These are phyloP conservation scores for Salix caprea DNA, from an alignment of 345 rosid genomes.

Conservation along the genomic window DNA sequence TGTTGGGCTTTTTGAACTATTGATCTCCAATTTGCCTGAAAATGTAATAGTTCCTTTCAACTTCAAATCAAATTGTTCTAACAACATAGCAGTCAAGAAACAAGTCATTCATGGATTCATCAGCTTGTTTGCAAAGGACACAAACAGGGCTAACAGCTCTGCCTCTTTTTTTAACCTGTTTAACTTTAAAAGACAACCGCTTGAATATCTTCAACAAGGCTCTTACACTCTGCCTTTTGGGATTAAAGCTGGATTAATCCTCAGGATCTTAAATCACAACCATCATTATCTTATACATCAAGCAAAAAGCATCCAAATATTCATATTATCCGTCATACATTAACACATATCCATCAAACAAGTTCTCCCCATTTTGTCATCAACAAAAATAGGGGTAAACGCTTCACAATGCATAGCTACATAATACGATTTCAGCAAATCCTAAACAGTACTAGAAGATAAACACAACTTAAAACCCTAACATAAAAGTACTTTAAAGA, in stretches of 20 bases:
- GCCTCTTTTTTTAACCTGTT: not conserved
- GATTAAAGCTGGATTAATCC: not conserved
- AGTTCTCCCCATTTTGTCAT: not conserved
- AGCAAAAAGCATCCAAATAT: not conserved
- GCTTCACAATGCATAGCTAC: not conserved
- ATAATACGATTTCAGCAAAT: not conserved
- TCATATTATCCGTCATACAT: not conserved
- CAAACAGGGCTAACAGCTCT: not conserved
- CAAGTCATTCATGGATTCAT: not conserved
- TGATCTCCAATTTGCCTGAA: not conserved
- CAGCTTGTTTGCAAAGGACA: not conserved
- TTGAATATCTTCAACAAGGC: not conserved
- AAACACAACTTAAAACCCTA: not conserved
- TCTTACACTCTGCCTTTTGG: not conserved
- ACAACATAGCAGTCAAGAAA: not conserved
- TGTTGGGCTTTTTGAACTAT: not conserved
- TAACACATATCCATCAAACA: not conserved
- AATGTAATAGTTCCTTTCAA: not conserved
- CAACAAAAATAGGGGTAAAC: not conserved
- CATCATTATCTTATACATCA: not conserved
- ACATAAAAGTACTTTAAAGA: not conserved
- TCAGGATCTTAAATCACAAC: not conserved
- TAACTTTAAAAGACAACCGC: not conserved
- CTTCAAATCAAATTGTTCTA: not conserved
- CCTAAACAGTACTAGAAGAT: not conserved